Conservation (phyloP, 495 filamentous ascomycete species). For the Darksidea phi region DNA sequence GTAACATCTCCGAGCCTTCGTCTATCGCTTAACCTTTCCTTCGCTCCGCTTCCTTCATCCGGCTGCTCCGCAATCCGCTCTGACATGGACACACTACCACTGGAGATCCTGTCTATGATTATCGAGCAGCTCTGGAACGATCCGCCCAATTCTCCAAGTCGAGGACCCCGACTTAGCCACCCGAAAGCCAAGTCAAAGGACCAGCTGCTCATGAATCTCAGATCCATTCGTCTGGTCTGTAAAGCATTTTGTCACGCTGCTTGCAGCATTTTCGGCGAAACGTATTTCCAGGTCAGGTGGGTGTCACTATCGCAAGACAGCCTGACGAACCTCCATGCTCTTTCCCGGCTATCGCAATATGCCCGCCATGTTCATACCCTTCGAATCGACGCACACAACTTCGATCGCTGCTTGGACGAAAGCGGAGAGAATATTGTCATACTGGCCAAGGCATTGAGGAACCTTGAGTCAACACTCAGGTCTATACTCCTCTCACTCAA, state of each 20-base stretch:
- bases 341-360: slow-evolving; percentile 4
- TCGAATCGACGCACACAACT: slow-evolving; percentile 6
- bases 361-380: slow-evolving; percentile 6
- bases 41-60: background rate
- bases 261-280: slow-evolving; percentile 11
- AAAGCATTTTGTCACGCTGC: slow-evolving; percentile 21
- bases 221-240: slow-evolving; percentile 18
- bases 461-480: slow-evolving; percentile 5
- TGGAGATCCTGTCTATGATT: slow-evolving; percentile 20
- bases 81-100: slow-evolving; percentile 16
- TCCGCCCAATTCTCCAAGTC: background rate
- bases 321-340: slow-evolving; percentile 2
- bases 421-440: background rate
- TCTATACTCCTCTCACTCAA: slow-evolving; percentile 14
- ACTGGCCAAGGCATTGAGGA: slow-evolving; percentile 14
- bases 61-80: background rate
- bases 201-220: slow-evolving; percentile 14
- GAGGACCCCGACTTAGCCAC: slow-evolving; percentile 5
- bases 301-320: slow-evolving; percentile 12
- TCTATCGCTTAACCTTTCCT: background rate
- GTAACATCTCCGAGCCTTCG: too few species aligned
- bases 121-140: slow-evolving; percentile 24
- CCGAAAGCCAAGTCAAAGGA: slow-evolving; percentile 8
- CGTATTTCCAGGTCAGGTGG: slow-evolving; percentile 16
- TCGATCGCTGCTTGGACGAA: slow-evolving; percentile 8